phyloP scores from a whole-genome alignment of 108 stramenopile genomes.

The Cyclotella cryptica region DNA sequence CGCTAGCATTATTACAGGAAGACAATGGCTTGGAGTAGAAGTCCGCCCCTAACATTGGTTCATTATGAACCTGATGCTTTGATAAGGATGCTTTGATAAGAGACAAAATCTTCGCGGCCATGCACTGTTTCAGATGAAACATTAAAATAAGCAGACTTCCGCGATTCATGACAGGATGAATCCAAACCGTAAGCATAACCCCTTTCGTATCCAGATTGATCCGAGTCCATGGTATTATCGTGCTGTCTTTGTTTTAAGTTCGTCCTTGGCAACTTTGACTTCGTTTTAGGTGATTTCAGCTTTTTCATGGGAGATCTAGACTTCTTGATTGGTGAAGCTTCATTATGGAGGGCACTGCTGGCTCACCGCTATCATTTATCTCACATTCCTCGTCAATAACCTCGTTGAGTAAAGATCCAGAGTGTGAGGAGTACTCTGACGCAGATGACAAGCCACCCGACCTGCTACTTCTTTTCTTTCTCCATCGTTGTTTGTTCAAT shows the following conservation, averaged over 20 bases:
- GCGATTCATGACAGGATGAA: not conserved
- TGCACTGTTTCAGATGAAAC: constrained; percentile 27
- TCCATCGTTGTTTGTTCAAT: constrained; percentile 57
- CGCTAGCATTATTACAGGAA: constrained; percentile 3
- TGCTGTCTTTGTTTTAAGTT: not conserved
- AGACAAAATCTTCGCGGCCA: constrained; percentile 38
- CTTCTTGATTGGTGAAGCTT: constrained; percentile 1
- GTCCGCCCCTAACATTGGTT: not conserved
- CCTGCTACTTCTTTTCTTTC: constrained; percentile 59
- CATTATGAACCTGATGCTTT: constrained; percentile 1
- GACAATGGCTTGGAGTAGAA: no score
- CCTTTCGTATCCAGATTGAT: constrained; percentile 15
- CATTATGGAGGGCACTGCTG: constrained; percentile 13
- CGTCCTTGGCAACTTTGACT: no score
- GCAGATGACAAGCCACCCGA: constrained; percentile 22
- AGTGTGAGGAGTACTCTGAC: constrained; percentile 21
- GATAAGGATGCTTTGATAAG: constrained; percentile 20
- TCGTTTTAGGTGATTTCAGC: constrained; percentile 5
- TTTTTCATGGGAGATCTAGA: constrained; percentile 9
- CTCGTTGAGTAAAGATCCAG: constrained; percentile 43
- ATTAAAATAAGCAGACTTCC: not conserved
- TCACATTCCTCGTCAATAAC: constrained; percentile 46
- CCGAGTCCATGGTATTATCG: not conserved
- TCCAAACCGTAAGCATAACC: constrained; percentile 5
- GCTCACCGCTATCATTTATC: constrained; percentile 35